These are phyloP conservation scores for Ceratobasidium sp. DNA, from an alignment of 1,284 basidiomycete species.

Conservation along the genomic window DNA sequence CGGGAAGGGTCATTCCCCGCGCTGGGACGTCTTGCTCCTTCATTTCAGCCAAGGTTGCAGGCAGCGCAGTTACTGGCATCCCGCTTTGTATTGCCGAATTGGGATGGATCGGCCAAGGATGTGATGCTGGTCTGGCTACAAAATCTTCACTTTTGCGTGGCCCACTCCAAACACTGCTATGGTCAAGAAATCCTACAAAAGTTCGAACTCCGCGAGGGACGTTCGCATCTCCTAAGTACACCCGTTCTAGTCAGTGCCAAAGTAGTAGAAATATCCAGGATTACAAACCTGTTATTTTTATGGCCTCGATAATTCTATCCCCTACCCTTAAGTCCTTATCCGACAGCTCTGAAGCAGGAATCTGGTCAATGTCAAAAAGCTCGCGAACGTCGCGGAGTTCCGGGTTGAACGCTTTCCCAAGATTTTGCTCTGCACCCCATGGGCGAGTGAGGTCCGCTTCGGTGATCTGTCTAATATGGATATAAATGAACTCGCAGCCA, in stretches of 20 bases:
- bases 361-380: neutral
- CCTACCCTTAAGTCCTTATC: constrained; percentile 6
- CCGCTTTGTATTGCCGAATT: neutral
- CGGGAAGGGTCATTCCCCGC: constrained; percentile 31
- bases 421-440: constrained; percentile 21
- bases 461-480: constrained; percentile 9
- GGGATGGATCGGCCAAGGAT: constrained; percentile 28
- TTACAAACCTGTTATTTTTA: constrained; percentile 35
- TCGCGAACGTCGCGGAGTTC: neutral
- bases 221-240: constrained; percentile 30
- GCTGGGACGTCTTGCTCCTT: constrained; percentile 11
- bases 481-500: constrained; percentile 30
- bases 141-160: constrained; percentile 11
- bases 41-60: constrained; percentile 12
- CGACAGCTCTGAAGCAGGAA: neutral
- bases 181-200: constrained; percentile 29
- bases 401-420: constrained; percentile 14
- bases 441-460: constrained; percentile 7
- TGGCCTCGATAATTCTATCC: constrained; percentile 25
- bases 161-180: constrained; percentile 9
- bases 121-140: constrained; percentile 9
- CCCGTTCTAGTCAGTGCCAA: no score
- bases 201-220: constrained; percentile 31
- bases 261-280: no score
- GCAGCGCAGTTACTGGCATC: neutral